Base-by-base conservation (phyloP, 257 asterid species). In the Capsicum chinense region DNA sequence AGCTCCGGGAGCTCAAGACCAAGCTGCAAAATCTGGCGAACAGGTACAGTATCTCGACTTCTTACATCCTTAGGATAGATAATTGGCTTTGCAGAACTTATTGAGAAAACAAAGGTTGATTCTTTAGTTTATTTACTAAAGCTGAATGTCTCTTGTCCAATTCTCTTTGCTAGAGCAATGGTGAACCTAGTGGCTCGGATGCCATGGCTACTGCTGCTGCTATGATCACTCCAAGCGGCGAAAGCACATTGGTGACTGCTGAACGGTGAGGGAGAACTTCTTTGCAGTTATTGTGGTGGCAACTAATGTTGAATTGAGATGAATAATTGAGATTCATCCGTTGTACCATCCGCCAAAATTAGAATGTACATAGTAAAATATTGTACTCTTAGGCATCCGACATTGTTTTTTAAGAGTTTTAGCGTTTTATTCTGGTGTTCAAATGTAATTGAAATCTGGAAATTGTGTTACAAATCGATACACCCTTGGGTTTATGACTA, bases 161-260 rank as follows among this genome's bases (percentile, higher is more conserved):
- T 52, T 83, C 60, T 50, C 74, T 70, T 47, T 21, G 35, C 88
- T 79, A 95, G 99, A 88, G 87, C 78, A 87, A 90, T 13, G 92
- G 95, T 70, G 94, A 90, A 85, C 85, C 87, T 60, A 90, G 87
- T 50, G 90, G 87, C 56, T 85, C 92, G 16, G 91, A 86, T 16
- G 87, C 85, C 37, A 83, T 85, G 57, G 83, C 85, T 44, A 84
- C 93, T 44, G 85, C 93, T 62, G 86, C 93, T 79, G 86, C 89
- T 57, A 76, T 92, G 56, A 87, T 86, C 56, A 85, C 92, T 85
- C 88, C 91, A 19, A 88, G 86, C 15, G 91, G 92, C 56, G 88
- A 89, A 88, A 87, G 87, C 79, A 86, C 86, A 58, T 85, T 87
- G 57, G 58, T 52, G 83, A 88, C 86, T 64, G 85, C 83, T 76